A percentile compares a stretch with the other conserved stretches of the same genome.
Evolutionary conservation across 2,329 filamentous ascomycete species (phyloP).

Genomic region (Penicillium verrucosum): DNA sequence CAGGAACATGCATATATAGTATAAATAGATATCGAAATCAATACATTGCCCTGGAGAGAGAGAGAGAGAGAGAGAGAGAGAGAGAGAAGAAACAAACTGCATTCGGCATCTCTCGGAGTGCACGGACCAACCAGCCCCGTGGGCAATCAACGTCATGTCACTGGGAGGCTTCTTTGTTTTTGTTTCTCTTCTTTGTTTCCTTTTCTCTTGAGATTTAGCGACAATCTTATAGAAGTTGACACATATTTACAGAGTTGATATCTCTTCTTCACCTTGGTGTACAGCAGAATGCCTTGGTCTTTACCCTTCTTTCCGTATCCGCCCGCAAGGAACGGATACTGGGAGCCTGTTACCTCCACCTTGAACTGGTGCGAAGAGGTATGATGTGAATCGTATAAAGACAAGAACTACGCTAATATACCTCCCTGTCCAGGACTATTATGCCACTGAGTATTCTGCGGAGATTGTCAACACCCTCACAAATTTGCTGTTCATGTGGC

Average conservation of each 20-base stretch:
- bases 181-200: neutral
- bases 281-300: constrained; percentile 28
- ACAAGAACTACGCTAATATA: neutral
- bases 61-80: neutral
- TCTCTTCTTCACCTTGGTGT: neutral
- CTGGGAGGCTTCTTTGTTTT: neutral
- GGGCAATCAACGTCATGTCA: constrained; percentile 22
- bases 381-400: constrained; percentile 3
- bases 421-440: constrained; percentile 59
- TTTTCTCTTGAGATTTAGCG: neutral
- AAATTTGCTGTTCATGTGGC: constrained; percentile 75
- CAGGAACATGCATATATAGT: neutral
- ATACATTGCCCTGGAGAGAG: neutral
- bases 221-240: neutral
- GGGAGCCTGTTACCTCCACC: constrained; percentile 68
- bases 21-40: neutral
- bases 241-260: neutral
- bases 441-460: constrained; percentile 70
- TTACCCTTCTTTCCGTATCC: constrained; percentile 43
- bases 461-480: constrained; percentile 79
- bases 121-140: constrained; percentile 11
- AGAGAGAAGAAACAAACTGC: neutral
- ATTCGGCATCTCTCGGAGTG: constrained; percentile 23
- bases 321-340: constrained; percentile 56
- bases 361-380: constrained; percentile 81